A percentile compares a stretch with the other conserved stretches of the same genome.
These are phyloP conservation scores for Paramarasmius palmivorus DNA, from an alignment of 1,284 basidiomycete species.

Conservation along the genomic window DNA sequence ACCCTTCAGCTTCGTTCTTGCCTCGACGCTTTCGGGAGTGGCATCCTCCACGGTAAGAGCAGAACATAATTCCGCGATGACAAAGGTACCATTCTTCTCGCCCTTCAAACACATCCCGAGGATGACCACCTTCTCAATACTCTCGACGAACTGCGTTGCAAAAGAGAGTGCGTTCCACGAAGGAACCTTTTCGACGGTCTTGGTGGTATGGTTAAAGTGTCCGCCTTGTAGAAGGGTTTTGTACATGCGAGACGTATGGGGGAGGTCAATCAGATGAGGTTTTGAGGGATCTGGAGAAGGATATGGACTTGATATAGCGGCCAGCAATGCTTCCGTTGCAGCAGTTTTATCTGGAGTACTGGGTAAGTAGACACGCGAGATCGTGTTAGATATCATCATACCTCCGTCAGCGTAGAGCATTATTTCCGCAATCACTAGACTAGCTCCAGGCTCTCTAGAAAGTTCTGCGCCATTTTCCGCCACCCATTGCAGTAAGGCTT, in stretches of 20 bases:
- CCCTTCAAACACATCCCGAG: conserved; percentile 57
- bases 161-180: conserved; percentile 60
- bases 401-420: conserved; percentile 83
- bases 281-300: conserved; percentile 45
- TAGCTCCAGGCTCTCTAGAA: conserved; percentile 74
- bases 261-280: conserved; percentile 75
- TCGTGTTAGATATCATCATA: conserved; percentile 32
- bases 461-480: conserved; percentile 57
- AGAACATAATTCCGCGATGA: conserved; percentile 76
- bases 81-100: conserved; percentile 69
- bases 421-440: conserved; percentile 75
- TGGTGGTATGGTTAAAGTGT: conserved; percentile 70
- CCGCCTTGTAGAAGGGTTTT: conserved; percentile 89
- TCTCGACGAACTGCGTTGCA: conserved; percentile 56
- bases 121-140: conserved; percentile 56
- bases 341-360: conserved; percentile 61
- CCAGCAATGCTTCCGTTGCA: conserved; percentile 60
- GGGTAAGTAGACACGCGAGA: background rate
- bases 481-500: conserved; percentile 68
- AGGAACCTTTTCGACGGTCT: conserved; percentile 47
- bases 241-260: conserved; percentile 80
- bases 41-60: conserved; percentile 49
- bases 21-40: conserved; percentile 34
- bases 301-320: conserved; percentile 55
- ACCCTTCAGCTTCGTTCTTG: conserved; percentile 47